These are phyloP conservation scores for Globisporangium radiosum DNA, from an alignment of 352 stramenopile genomes.

Conservation along the genomic window DNA sequence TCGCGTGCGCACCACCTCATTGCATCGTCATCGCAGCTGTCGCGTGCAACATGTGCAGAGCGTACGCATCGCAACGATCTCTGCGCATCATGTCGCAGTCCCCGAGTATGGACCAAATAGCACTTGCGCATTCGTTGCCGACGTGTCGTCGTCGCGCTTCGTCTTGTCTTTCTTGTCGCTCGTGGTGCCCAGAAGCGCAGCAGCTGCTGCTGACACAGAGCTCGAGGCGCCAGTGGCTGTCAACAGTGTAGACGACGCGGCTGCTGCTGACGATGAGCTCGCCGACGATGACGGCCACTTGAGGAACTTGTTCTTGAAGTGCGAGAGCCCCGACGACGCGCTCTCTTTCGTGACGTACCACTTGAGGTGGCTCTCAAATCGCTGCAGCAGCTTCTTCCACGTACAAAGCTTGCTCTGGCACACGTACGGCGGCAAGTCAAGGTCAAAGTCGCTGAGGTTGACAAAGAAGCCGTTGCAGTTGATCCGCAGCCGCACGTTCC, in stretches of 20 bases:
- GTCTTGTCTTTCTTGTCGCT: conserved; percentile 60
- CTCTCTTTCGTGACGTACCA: conserved; percentile 81
- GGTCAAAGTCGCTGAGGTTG: conserved; percentile 74
- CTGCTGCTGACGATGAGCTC: conserved; percentile 2
- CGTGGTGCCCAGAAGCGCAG: no score
- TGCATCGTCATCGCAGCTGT: no score
- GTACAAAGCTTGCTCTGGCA: conserved; percentile 80
- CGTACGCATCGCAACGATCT: background rate
- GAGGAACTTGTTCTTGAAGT: conserved; percentile 84
- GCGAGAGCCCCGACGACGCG: conserved; percentile 70
- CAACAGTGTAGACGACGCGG: conserved; percentile 3
- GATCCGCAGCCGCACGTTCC: conserved; percentile 71
- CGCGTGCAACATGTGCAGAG: no score
- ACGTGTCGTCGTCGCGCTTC: conserved; percentile 55
- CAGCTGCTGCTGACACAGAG: no score
- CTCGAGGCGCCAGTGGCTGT: background rate
- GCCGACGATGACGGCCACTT: conserved; percentile 33
- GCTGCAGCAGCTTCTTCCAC: conserved; percentile 74
- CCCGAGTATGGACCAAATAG: conserved; percentile 76
- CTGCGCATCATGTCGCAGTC: conserved; percentile 15
- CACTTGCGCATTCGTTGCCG: conserved; percentile 56
- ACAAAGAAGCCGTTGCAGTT: conserved; percentile 86
- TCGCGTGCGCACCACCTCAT: no score
- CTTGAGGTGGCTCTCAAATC: conserved; percentile 79
- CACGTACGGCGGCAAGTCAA: conserved; percentile 71